These are phyloP conservation scores for Camellia granthamiana DNA, from an alignment of 148 eudicot species.

Conservation along the genomic window DNA sequence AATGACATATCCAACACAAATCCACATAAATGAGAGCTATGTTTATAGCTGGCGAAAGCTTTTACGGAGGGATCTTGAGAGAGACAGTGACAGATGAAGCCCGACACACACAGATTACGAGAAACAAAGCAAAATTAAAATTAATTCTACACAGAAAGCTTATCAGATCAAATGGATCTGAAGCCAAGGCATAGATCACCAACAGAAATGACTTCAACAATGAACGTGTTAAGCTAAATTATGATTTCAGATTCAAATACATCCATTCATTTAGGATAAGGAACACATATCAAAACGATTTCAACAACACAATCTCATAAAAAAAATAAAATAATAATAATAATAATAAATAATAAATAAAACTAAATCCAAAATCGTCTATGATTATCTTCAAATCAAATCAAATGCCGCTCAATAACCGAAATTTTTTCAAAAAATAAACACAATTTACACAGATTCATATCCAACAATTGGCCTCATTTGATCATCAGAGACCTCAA, in stretches of 20 bases:
- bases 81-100: neutral
- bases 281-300: neutral
- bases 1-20: neutral
- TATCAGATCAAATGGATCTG: neutral
- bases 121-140: neutral
- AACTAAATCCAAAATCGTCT: neutral
- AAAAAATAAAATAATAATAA: neutral
- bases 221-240: neutral
- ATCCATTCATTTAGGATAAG: neutral
- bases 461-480: neutral
- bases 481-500: constrained; percentile 1
- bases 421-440: neutral
- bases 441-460: neutral
- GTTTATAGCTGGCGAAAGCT: neutral
- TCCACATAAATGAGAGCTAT: neutral
- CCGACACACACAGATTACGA: neutral
- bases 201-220: neutral
- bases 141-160: neutral
- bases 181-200: neutral
- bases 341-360: neutral
- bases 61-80: neutral
- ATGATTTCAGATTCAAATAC: neutral
- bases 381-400: neutral
- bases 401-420: neutral
- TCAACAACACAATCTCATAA: neutral